Base-by-base conservation (phyloP, 192 early-diverging fungal genomes). In the Backusella parvicylindrica region DNA sequence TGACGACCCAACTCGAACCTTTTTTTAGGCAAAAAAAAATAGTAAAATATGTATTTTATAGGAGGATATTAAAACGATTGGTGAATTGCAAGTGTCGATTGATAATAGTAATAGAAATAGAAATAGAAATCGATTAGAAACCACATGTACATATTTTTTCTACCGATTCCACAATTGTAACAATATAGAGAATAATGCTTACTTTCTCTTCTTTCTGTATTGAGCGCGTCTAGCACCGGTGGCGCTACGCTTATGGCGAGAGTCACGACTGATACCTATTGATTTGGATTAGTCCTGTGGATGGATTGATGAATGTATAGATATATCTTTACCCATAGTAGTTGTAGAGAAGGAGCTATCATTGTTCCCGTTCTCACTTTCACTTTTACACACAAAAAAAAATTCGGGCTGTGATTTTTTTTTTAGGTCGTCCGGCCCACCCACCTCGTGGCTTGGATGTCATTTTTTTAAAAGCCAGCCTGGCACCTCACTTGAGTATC, bases 201-300 rank as follows among this genome's bases (percentile, higher is more conserved):
- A 81, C 94, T 99, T 99, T 92, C 97, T 95, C 95, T 99, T 99
- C 96, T 99, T 99, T 91, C 97, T 94, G 94, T 96, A 97, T 84
- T 97, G 95, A 82, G 95, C 95, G 84, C 98, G 93, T 91, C 97
- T 97, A 89, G 97, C 98, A 89, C 98, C 96, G 63, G 98, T 96
- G 86, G 91, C 92, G 76, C 89, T 89, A 81, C 97, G 94, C 92
- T 99, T 99, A 90, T 99, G 98, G 87, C 98, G 96, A 84, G 93
- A 95, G 90, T 98, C 97, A 90, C 98, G 90, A 89, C 93, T 94
- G 90, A 99, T 98, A 98, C 97, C 97, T 96, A 50, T 13, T 28
- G 16, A 43, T 31, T n/a, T 30, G 5, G 18, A 64, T 11, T 63
- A 38, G 28, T 50, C 31, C 1, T 28, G 12, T 72, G 76, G 79